Percentiles rank a stretch among this genome's conserved stretches.
Evolutionary conservation across 441 rosid species (phyloP).

Genomic region (Dalechampia spathulata): DNA sequence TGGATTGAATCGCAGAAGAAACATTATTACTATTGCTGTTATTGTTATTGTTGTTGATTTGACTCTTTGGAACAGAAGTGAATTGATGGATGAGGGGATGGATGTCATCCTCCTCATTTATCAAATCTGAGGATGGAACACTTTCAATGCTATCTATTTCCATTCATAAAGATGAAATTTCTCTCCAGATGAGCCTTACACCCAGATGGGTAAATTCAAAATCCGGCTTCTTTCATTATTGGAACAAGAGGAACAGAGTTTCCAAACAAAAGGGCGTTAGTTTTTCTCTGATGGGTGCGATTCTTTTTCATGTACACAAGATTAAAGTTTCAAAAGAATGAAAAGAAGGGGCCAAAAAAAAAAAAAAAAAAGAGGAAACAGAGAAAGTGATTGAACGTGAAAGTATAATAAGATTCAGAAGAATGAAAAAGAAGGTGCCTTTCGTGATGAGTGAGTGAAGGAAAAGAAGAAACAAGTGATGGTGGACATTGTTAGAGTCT

Average conservation of each 20-base stretch:
- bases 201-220: conserved; percentile 16
- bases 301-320: neutral
- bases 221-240: too few relatives aligned
- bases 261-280: neutral
- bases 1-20: conserved; percentile 48
- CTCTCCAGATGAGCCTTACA: neutral
- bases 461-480: too few relatives aligned
- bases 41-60: conserved; percentile 25
- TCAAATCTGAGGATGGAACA: conserved; percentile 57
- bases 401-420: too few relatives aligned
- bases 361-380: too few relatives aligned
- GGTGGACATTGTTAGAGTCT: too few relatives aligned
- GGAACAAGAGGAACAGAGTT: too few relatives aligned
- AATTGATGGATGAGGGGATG: conserved; percentile 50
- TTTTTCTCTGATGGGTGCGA: neutral
- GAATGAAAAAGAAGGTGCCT: too few relatives aligned
- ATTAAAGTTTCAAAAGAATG: too few relatives aligned
- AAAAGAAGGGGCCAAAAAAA: too few relatives aligned
- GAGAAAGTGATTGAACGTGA: too few relatives aligned
- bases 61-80: conserved; percentile 57
- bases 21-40: conserved; percentile 21
- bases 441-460: too few relatives aligned
- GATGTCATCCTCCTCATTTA: conserved; percentile 86
- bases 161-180: conserved; percentile 33
- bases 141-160: conserved; percentile 75